phyloP scores from a whole-genome alignment of 73 alveolate genomes.

The Tetrahymena borealis region DNA sequence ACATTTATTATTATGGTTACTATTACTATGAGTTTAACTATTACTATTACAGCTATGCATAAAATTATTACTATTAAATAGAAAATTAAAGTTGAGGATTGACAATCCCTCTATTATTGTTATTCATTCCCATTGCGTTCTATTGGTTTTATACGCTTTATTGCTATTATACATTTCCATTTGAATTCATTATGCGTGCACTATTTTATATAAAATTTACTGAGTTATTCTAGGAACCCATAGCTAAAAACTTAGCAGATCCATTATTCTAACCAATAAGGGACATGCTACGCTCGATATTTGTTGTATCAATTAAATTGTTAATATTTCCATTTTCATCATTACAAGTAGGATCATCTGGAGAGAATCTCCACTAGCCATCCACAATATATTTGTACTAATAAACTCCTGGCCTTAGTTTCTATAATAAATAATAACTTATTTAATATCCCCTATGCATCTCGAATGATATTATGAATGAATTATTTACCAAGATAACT shows the following conservation, averaged over 20 bases:
- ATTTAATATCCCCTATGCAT: not conserved
- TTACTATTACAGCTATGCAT: not conserved
- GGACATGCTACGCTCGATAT: constrained; percentile 18
- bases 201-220: not conserved
- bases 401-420: constrained; percentile 62
- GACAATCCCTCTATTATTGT: not conserved
- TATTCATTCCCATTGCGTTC: not conserved
- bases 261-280: not conserved
- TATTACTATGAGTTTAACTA: not conserved
- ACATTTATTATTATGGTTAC: not conserved
- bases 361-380: constrained; percentile 94
- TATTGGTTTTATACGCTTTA: not conserved
- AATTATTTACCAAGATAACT: not conserved
- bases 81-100: too few relatives aligned
- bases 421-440: constrained; percentile 5
- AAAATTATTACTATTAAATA: not conserved
- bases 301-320: constrained; percentile 69
- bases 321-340: constrained; percentile 79
- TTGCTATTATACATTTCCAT: constrained; percentile 6
- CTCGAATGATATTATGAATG: constrained; percentile 6
- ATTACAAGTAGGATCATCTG: constrained; percentile 80
- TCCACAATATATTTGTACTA: constrained; percentile 93
- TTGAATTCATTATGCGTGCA: constrained; percentile 32
- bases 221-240: not conserved
- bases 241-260: not conserved